Conservation (phyloP, 1,284 basidiomycete genomes). For the Puccinia coronata region DNA sequence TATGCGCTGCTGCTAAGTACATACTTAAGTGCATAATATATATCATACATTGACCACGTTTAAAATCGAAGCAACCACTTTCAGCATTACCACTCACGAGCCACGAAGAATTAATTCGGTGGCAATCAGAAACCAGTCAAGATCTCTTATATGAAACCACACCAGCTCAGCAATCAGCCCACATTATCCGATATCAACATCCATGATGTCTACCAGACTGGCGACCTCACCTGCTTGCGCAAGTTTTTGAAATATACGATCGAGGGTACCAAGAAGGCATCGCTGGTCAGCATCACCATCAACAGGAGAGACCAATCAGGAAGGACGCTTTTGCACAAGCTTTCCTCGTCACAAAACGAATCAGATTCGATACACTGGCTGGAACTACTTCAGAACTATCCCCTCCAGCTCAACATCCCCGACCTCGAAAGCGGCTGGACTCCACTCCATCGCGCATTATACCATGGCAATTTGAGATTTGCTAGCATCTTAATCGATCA, state of each 20-base stretch:
- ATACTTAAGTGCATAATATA: background rate
- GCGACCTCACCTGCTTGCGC: conserved; percentile 17
- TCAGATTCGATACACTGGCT: conserved; percentile 75
- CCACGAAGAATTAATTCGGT: no score
- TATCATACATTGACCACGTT: no score
- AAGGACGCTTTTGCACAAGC: conserved; percentile 78
- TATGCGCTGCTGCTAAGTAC: conserved; percentile 13
- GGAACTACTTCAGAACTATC: conserved; percentile 67
- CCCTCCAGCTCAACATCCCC: conserved; percentile 67
- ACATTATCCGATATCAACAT: conserved; percentile 36
- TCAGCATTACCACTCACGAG: no score
- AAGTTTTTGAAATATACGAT: conserved; percentile 25
- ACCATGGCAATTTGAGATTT: conserved; percentile 77
- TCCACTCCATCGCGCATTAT: conserved; percentile 85
- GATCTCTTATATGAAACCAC: conserved; percentile 23
- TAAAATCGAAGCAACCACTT: no score
- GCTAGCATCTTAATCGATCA: conserved; percentile 75
- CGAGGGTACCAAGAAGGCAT: background rate
- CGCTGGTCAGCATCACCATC: conserved; percentile 63
- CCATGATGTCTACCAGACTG: conserved; percentile 37
- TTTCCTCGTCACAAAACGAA: conserved; percentile 63
- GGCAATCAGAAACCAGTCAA: background rate
- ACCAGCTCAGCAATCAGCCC: background rate
- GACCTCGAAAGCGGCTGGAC: conserved; percentile 90
- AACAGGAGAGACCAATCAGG: conserved; percentile 74